Evolutionary conservation across 495 filamentous ascomycete species (phyloP), one percentile per base, ranked within the genome.

Genomic region (Trichoderma virens): DNA sequence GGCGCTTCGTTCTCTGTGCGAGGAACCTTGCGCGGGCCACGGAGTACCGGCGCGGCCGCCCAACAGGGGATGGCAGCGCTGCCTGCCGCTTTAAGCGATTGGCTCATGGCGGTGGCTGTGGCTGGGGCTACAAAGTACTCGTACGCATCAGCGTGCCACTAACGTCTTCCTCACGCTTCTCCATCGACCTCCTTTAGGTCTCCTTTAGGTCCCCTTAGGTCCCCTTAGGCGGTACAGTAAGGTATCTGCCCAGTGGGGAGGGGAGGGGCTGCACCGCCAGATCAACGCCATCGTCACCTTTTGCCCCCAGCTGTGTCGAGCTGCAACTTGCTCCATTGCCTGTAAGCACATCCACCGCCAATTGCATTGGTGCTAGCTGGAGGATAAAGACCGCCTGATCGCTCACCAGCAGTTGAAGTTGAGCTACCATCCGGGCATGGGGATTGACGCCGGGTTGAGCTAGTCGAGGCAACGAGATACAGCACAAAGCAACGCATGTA

Each of bases 261-360:
- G 51, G 8, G 25, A 30, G 47, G 47, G 47, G 51, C 25, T 13
- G 51, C 41, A 45, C 41, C 41, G 41, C 41, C 41, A 56, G 51
- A 56, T 56, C 51, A 56, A 56, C 51, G 51, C 51, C 25, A 56
- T 56, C 51, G 51, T 56, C 51, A 56, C 51, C 51, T 11, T n/a
- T n/a, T 28, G 51, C 27, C 41, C 41, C 41, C 41, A 45, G 41
- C 41, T 16, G 41, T 35, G 34, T 6, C 13, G 41, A 45, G 41
- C 41, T 45, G 41, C 41, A 45, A 20, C 41, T 13, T 35, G 0
- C 34, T 35, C 34, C 34, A 35, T 35, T 56, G 20, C 25, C 11
- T 28, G 51, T 27, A 28, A 16, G 23, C 51, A 28, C 51, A 28
- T 56, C 51, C 51, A 56, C 25, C 51, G 51, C 51, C 23, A 27